Conservation (phyloP, 257 asterid species). For the Salvia rosmarinus region DNA sequence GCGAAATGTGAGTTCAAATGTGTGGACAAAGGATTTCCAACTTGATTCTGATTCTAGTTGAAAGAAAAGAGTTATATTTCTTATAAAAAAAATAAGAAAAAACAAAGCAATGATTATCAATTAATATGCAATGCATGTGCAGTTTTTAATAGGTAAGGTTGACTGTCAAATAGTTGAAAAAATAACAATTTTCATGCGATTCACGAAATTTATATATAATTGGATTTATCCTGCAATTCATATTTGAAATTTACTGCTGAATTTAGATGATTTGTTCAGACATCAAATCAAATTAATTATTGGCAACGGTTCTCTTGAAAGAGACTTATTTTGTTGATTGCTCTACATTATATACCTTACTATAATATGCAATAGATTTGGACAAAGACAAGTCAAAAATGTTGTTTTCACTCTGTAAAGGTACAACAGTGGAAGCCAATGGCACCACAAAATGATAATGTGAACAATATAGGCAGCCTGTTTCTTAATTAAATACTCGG, state of each 20-base stretch:
- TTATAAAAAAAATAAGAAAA: no score
- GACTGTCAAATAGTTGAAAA: neutral
- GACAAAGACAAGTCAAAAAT: slow-evolving; percentile 25
- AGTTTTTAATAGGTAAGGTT: neutral
- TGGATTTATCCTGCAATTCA: no score
- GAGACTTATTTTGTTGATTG: neutral
- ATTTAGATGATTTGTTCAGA: slow-evolving; percentile 1
- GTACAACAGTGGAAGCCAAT: slow-evolving; percentile 33
- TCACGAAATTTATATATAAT: no score
- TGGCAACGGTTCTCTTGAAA: slow-evolving; percentile 27
- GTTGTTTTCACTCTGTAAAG: slow-evolving; percentile 24
- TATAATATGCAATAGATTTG: neutral
- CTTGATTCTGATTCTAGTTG: no score
- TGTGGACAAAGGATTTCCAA: no score
- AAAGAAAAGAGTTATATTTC: no score
- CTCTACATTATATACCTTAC: neutral
- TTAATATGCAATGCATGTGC: neutral
- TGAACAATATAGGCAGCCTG: neutral
- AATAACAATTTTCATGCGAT: no score
- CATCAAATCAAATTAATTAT: slow-evolving; percentile 27
- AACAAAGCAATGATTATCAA: no score
- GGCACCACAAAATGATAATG: slow-evolving; percentile 24
- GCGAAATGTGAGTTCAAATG: no score
- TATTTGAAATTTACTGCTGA: neutral
- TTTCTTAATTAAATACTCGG: neutral